Conservation (phyloP, 257 asterid genomes). For the Handroanthus guayacan region DNA sequence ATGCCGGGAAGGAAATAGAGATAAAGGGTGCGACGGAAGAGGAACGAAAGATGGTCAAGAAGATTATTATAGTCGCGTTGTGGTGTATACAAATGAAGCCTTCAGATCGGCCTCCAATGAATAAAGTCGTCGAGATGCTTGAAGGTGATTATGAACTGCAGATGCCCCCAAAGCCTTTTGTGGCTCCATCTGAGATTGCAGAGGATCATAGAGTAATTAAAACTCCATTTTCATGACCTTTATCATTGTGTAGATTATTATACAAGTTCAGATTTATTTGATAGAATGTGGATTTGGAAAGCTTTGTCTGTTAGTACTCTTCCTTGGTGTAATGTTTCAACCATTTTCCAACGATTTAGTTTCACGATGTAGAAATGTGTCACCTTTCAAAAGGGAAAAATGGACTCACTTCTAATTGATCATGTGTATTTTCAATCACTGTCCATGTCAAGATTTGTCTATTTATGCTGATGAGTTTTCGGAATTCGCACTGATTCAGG, state of each 20-base stretch:
- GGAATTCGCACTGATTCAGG: too few relatives aligned
- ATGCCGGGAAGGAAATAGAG: conserved; percentile 44
- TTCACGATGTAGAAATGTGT: neutral
- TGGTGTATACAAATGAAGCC: conserved; percentile 67
- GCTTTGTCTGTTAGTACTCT: too few relatives aligned
- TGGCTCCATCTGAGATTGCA: conserved; percentile 50
- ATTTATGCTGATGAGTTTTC: too few relatives aligned
- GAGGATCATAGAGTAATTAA: conserved; percentile 31
- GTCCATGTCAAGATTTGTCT: too few relatives aligned
- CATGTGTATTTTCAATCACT: too few relatives aligned
- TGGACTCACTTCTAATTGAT: too few relatives aligned
- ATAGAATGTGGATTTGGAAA: too few relatives aligned
- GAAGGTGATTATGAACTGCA: conserved; percentile 42
- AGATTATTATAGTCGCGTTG: conserved; percentile 50
- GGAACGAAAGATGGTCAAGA: conserved; percentile 45
- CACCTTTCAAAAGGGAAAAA: too few relatives aligned
- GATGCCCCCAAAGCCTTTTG: conserved; percentile 57
- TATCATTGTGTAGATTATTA: neutral
- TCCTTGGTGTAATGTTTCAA: too few relatives aligned
- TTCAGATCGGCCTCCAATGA: conserved; percentile 59
- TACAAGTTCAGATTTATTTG: neutral
- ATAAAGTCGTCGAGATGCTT: conserved; percentile 55
- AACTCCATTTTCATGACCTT: neutral
- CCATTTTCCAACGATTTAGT: neutral
- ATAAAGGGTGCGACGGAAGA: conserved; percentile 42